Percentiles rank a stretch among this genome's conserved stretches.
Evolutionary conservation across 2,329 filamentous ascomycete genomes (phyloP).

Genomic region (Exophiala oligosperma): DNA sequence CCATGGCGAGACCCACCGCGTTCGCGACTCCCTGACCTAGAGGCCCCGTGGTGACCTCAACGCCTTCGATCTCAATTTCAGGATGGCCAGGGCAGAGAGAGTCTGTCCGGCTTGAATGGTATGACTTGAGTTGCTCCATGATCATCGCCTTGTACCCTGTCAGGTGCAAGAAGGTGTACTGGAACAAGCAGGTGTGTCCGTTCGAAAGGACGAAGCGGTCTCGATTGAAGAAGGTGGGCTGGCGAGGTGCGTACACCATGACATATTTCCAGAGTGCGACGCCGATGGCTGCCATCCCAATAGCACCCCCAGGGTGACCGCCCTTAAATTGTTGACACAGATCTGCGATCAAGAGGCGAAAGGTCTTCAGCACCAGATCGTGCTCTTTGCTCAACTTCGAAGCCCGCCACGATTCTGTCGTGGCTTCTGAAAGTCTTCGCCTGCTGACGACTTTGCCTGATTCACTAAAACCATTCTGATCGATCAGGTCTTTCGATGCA

Average conservation of each 20-base stretch:
- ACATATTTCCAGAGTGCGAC: conserved; percentile 62
- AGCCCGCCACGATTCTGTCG: too few relatives aligned
- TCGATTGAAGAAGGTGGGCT: conserved; percentile 59
- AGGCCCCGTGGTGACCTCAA: conserved; percentile 59
- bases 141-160: conserved; percentile 57
- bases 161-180: conserved; percentile 56
- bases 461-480: too few relatives aligned
- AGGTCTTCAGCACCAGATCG: conserved; percentile 59
- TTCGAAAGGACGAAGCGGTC: conserved; percentile 65
- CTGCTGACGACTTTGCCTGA: too few relatives aligned
- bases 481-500: too few relatives aligned
- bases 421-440: too few relatives aligned
- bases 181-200: conserved; percentile 57
- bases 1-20: conserved; percentile 58
- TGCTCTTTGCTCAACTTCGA: neutral
- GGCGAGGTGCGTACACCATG: conserved; percentile 61
- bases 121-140: conserved; percentile 57
- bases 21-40: conserved; percentile 62
- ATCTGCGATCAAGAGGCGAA: conserved; percentile 65
- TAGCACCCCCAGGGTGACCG: conserved; percentile 67
- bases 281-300: conserved; percentile 64
- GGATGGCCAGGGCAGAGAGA: conserved; percentile 55
- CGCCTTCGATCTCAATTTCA: conserved; percentile 53
- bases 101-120: conserved; percentile 50
- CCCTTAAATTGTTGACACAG: conserved; percentile 69